Base-by-base conservation (phyloP, 345 rosid genomes). In the Gossypium longicalyx region DNA sequence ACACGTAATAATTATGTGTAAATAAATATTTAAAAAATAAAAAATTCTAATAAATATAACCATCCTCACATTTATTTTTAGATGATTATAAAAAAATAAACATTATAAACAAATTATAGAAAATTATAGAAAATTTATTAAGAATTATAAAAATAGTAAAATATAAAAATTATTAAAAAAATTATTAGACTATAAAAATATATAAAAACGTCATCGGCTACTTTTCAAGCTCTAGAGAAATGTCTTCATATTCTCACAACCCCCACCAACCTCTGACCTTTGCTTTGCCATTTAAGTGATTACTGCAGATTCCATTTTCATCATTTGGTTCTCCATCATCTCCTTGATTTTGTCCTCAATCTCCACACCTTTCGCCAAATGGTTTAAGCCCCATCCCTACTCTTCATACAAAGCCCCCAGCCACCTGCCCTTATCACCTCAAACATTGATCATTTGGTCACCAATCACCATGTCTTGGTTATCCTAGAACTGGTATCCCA, bases 391-490 rank as follows among this genome's bases (percentile, higher is more conserved):
- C 85, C 79, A 73, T 8, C 83, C 83, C 88, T 84, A 81, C 51
- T 73, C 72, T 68, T 68, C 62, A 41, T 54, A 77, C 81, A 71
- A 27, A 74, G 34, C 72, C 86, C 88, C 69, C 80, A 51, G 43
- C 85, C 85, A 15, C 70, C 43, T 51, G 23, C 62, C n/a, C 72
- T 77, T 29, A 81, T 70, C 44, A 74, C 76, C 23, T 84, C 81
- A 29, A 3, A 82, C 82, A 71, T 81, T 85, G 56, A 85, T 60
- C 77, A 74, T 85, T 53, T 87, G 85, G 71, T 87, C 87, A 5
- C 87, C 91, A 1, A 68, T 87, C 87, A 5, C 87, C 91, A 1
- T 45, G 51, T 12, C 61, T 75, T 0, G 88, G 84, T 86, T 86
- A 85, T 7, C 82, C 86, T 20, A 87, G 71, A 63, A 87, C 15